Conservation (phyloP, 371 early-diverging fungal genomes). For the Apophysomyces trapeziformis region DNA sequence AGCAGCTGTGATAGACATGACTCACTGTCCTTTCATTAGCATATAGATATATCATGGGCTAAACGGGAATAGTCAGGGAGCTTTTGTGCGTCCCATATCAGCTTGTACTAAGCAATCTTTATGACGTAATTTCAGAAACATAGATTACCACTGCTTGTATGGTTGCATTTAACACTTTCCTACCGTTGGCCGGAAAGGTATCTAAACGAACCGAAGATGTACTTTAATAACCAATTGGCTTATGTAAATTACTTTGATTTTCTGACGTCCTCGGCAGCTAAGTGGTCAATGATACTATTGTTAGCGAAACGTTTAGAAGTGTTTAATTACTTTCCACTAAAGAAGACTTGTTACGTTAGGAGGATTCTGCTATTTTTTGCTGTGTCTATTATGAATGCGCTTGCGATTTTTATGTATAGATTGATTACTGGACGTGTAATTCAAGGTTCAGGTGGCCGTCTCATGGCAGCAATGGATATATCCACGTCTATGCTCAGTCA, state of each 20-base stretch:
- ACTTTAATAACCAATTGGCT: neutral
- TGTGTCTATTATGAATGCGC: slow-evolving; percentile 61
- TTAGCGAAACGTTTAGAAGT: slow-evolving; percentile 13
- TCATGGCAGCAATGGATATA: slow-evolving; percentile 71
- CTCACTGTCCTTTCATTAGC: no score
- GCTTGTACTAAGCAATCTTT: slow-evolving; percentile 25
- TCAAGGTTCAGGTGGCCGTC: slow-evolving; percentile 75
- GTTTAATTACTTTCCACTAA: slow-evolving; percentile 8
- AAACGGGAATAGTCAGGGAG: no score
- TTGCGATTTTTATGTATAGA: slow-evolving; percentile 55
- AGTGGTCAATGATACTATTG: neutral
- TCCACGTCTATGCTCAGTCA: slow-evolving; percentile 62
- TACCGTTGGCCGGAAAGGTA: slow-evolving; percentile 63
- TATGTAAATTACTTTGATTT: slow-evolving; percentile 13
- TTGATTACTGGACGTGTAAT: slow-evolving; percentile 72
- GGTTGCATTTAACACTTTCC: slow-evolving; percentile 59
- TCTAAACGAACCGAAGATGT: slow-evolving; percentile 1
- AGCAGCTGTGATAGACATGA: no score
- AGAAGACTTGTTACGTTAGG: slow-evolving; percentile 58
- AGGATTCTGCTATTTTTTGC: slow-evolving; percentile 55
- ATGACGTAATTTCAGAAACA: slow-evolving; percentile 17
- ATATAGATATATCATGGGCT: no score
- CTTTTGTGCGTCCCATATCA: no score
- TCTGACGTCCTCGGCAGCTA: slow-evolving; percentile 34
- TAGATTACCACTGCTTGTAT: slow-evolving; percentile 48